A percentile compares a stretch with the other conserved stretches of the same genome.
Conservation (phyloP, 805 yeast species). For the Saturnispora galanensis region DNA sequence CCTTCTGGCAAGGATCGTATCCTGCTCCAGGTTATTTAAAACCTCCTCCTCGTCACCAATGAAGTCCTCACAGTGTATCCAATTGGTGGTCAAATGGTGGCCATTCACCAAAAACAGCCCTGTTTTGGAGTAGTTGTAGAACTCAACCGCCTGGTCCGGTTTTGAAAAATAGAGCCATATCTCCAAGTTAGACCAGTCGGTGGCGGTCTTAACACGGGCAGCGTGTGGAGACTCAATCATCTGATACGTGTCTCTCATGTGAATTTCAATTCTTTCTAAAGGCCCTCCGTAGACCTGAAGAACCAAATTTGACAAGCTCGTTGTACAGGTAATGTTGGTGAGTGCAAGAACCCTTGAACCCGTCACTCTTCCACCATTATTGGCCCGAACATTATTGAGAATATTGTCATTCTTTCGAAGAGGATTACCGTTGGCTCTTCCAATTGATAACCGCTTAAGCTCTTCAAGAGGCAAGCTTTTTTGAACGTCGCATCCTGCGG, state of each 20-base stretch:
- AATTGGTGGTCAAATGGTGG: constrained; percentile 32
- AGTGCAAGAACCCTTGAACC: constrained; percentile 17
- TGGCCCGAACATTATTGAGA: neutral
- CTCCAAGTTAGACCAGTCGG: constrained; percentile 19
- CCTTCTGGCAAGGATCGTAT: constrained; percentile 41
- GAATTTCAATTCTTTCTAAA: constrained; percentile 38
- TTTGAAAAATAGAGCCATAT: constrained; percentile 43
- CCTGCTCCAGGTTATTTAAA: constrained; percentile 18
- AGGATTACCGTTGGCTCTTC: constrained; percentile 5
- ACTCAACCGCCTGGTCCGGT: constrained; percentile 44
- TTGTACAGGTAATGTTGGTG: constrained; percentile 20
- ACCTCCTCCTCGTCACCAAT: constrained; percentile 7
- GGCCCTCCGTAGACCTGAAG: constrained; percentile 63
- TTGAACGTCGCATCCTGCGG: too few species aligned
- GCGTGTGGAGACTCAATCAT: constrained; percentile 8
- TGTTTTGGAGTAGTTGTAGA: constrained; percentile 40
- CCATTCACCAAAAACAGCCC: constrained; percentile 57
- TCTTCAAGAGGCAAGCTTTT: neutral
- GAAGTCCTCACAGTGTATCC: constrained; percentile 27
- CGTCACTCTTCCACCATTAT: neutral
- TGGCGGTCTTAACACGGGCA: constrained; percentile 2
- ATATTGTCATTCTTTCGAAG: constrained; percentile 13
- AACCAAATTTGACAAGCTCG: constrained; percentile 42
- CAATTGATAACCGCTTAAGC: constrained; percentile 1
- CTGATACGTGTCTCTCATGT: constrained; percentile 14